Percentiles rank a stretch among this genome's conserved stretches.
Evolutionary conservation across 345 rosid species (phyloP).

Genomic region (Eutrema yunnanense): DNA sequence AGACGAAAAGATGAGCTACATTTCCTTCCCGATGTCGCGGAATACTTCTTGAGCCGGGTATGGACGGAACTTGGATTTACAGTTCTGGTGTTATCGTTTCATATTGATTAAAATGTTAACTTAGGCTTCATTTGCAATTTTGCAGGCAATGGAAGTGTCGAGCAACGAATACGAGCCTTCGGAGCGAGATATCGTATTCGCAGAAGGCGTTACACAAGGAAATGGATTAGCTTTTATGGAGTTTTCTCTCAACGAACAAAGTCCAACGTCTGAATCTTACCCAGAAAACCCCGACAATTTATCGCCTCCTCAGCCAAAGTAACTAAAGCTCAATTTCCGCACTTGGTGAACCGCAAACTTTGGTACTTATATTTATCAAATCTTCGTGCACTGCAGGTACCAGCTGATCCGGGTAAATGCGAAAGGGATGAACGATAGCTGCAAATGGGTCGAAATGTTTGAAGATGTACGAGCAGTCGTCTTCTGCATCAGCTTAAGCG

Average conservation of each 20-base stretch:
- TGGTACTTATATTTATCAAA: not conserved
- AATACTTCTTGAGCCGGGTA: slow-evolving; percentile 93
- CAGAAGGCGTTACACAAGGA: slow-evolving; percentile 97
- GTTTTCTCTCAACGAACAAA: slow-evolving; percentile 77
- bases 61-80: not conserved
- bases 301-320: slow-evolving; percentile 64
- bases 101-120: not conserved
- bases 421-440: slow-evolving; percentile 88
- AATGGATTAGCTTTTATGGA: slow-evolving; percentile 96
- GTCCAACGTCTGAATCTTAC: slow-evolving; percentile 88
- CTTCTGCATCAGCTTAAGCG: slow-evolving; percentile 83
- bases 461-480: slow-evolving; percentile 84
- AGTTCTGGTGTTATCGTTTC: not conserved
- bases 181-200: slow-evolving; percentile 80
- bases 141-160: slow-evolving; percentile 93
- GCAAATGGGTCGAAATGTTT: slow-evolving; percentile 99
- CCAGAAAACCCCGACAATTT: slow-evolving; percentile 61
- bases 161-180: slow-evolving; percentile 97
- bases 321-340: not conserved
- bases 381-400: slow-evolving; percentile 42
- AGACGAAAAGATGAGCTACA: slow-evolving; percentile 90
- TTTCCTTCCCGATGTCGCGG: slow-evolving; percentile 93
- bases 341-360: not conserved
- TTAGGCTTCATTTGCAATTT: slow-evolving; percentile 13
- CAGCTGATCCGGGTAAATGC: slow-evolving; percentile 92